Base-by-base conservation (phyloP, 768 basidiomycete species). In the Panellus pusillus region DNA sequence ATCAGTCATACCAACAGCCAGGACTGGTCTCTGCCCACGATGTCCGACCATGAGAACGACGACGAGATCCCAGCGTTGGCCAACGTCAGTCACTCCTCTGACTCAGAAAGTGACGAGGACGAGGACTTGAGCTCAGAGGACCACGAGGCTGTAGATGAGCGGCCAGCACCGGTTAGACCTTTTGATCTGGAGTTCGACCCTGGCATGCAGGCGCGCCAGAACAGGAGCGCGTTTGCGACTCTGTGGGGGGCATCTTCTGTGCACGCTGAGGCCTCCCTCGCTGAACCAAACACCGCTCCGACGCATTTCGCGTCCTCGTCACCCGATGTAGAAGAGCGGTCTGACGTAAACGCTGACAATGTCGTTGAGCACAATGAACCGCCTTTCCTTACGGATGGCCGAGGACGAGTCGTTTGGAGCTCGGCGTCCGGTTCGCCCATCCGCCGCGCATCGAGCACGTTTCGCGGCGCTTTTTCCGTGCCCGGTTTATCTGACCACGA, bases 321-420 rank as follows among this genome's bases (percentile, higher is more conserved):
- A 12, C 59, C 51, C 2, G 53, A 57, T 24, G 58, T 42, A 28
- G 63, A 62, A 14, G 61, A 57, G 12, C 24, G 24, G 24, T 24
- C 24, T 24, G 24, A 61, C 12, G 60, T 52, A 14, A 50, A 52
- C 27, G 49, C 51, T 35, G 70, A 65, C 43, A 56, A 61, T 3
- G 67, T 64, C 7, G 58, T 19, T 42, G 53, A 50, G 54, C 59
- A 13, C 15, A 24, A 24, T 24, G 73, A 76, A 27, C 80, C 82
- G 28, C 77, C 79, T 7, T 86, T 85, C 61, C 72, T 82, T 53
- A 86, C 84, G 13, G 84, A 86, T 65, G 84, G 84, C 24, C 74
- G 84, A 42, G 84, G 84, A 9, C 72, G 83, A 50, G 83, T 84
- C 18, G 79, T 85, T 15, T 74, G 76, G 66, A 77, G 71, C 9